A percentile compares a stretch with the other conserved stretches of the same genome.
Evolutionary conservation across 192 early-diverging fungal species (phyloP).

Genomic region (Kickxella alabastrina): DNA sequence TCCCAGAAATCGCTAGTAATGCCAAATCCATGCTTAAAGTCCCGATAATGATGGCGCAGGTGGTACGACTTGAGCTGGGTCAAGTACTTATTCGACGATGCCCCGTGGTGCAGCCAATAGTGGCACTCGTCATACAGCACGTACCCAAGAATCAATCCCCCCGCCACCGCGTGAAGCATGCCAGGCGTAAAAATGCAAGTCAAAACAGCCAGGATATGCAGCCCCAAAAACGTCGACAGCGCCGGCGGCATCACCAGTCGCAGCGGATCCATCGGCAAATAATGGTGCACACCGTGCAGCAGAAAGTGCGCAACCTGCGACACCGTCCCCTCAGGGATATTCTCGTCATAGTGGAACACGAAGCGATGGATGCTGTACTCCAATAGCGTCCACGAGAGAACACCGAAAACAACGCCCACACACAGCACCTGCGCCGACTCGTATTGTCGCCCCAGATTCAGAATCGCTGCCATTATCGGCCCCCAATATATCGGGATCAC

Average conservation of each 20-base stretch:
- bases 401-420: slow-evolving; percentile 60
- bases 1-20: slow-evolving; percentile 93
- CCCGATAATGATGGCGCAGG: slow-evolving; percentile 92
- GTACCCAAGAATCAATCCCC: slow-evolving; percentile 78
- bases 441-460: slow-evolving; percentile 31
- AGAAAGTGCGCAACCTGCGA: slow-evolving; percentile 79
- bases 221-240: slow-evolving; percentile 55
- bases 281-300: slow-evolving; percentile 95
- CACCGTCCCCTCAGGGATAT: slow-evolving; percentile 77
- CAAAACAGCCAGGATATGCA: slow-evolving; percentile 60
- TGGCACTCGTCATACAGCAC: slow-evolving; percentile 91
- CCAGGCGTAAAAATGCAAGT: slow-evolving; percentile 59
- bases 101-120: slow-evolving; percentile 93
- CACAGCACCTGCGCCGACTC: slow-evolving; percentile 31
- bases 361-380: slow-evolving; percentile 94
- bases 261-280: slow-evolving; percentile 91
- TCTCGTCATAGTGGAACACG: slow-evolving; percentile 87
- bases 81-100: slow-evolving; percentile 66
- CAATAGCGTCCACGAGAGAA: slow-evolving; percentile 78
- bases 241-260: slow-evolving; percentile 97
- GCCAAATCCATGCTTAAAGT: slow-evolving; percentile 81
- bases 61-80: slow-evolving; percentile 92
- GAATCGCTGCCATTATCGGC: slow-evolving; percentile 58
- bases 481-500: slow-evolving; percentile 83
- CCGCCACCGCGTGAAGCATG: slow-evolving; percentile 64